Evolutionary conservation across 352 stramenopile species (phyloP).

Genomic region (Pythium aquatile): DNA sequence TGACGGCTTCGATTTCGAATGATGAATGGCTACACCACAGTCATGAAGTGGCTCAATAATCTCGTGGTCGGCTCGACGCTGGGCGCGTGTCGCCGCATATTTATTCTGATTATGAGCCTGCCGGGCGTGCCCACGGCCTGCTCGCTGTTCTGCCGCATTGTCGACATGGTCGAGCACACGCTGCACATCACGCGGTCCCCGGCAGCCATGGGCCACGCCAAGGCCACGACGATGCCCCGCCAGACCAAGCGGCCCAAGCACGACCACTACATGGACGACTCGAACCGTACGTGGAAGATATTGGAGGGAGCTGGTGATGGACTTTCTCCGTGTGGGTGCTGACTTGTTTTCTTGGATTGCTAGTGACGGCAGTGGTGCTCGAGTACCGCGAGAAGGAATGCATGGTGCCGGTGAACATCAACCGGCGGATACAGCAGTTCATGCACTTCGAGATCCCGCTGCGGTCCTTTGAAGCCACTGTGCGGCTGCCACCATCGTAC

Average conservation of each 20-base stretch:
- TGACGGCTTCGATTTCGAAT: neutral
- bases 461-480: conserved; percentile 81
- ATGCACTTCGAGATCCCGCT: conserved; percentile 89
- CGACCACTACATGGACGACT: conserved; percentile 63
- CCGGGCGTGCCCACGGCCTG: conserved; percentile 68
- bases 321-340: neutral
- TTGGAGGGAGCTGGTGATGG: neutral
- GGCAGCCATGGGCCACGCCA: neutral
- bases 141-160: conserved; percentile 62
- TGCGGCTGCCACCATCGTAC: conserved; percentile 57
- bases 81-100: conserved; percentile 64
- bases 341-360: too few species aligned
- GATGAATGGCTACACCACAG: conserved; percentile 8
- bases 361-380: conserved; percentile 82
- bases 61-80: conserved; percentile 46
- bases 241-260: conserved; percentile 18
- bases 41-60: conserved; percentile 59
- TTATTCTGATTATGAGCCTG: conserved; percentile 75
- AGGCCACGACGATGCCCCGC: conserved; percentile 29
- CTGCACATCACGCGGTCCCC: conserved; percentile 33
- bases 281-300: conserved; percentile 46
- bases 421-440: conserved; percentile 82
- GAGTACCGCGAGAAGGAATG: conserved; percentile 87
- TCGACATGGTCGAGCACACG: conserved; percentile 71
- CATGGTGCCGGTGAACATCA: conserved; percentile 79